Evolutionary conservation across 2,329 filamentous ascomycete genomes (phyloP), one percentile per base, ranked within the genome.

Genomic region (Calonectria multiphialidica): DNA sequence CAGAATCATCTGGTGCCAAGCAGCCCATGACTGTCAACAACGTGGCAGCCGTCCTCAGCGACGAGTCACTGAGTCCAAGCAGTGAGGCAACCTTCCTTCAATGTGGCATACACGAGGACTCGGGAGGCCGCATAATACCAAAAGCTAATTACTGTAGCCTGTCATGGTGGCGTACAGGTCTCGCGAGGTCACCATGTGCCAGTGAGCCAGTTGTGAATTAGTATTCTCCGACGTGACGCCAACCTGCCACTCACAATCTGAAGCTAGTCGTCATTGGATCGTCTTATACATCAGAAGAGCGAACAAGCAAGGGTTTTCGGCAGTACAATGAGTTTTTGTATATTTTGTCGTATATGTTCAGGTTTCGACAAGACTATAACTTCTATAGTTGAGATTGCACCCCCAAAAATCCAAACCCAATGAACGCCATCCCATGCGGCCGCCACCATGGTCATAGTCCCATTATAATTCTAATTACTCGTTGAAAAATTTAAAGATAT

Each of bases 371-470:
- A 82, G 75, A 59, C 75, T 59, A 25, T 55, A 74, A 71, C 73
- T 74, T 80, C 73, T 79, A 71, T 78, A 78, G 80, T 82, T 81
- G 78, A 80, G 74, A 72, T 70, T 55, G 64, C 68, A 65, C 76
- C 72, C 72, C 66, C 45, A 69, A 40, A 40, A 65, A 71, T 68
- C 70, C 42, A 37, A 74, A 70, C 69, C 76, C 76, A 75, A 73
- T 50, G 72, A 80, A 79, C 77, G 77, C 78, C 78, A 74, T 75
- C 73, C 75, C 69, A 76, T 79, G 74, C 74, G 73, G 70, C 72
- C 74, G 75, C 71, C 71, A 66, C 59, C 68, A 53, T 70, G 72
- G 50, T 72, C 75, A 75, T 76, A 66, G 70, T 45, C 64, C 77
- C 76, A 75, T 76, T 73, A 79, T 76, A 77, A 77, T 40, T 62